Conservation (phyloP, 257 asterid genomes). For the Penstemon davidsonii region DNA sequence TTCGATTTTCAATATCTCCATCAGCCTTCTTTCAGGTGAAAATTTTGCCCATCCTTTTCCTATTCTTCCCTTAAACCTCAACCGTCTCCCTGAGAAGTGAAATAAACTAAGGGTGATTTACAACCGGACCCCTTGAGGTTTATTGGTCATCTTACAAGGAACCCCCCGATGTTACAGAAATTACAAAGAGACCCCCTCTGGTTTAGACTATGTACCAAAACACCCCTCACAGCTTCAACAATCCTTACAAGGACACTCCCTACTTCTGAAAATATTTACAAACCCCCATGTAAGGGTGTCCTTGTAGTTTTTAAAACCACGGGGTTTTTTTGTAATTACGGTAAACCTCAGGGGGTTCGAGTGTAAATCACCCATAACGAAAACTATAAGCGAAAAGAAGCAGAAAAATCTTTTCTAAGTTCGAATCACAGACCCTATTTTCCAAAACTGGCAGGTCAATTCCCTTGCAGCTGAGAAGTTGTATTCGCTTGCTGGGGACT, state of each 20-base stretch:
- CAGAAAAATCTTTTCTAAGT: background rate
- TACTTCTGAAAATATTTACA: no score
- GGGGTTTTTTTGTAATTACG: no score
- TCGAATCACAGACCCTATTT: conserved; percentile 21
- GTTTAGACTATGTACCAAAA: no score
- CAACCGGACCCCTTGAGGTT: no score
- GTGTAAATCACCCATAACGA: background rate
- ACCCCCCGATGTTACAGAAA: no score
- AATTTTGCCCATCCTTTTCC: conserved; percentile 2
- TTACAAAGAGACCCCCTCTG: no score
- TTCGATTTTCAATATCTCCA: conserved; percentile 83
- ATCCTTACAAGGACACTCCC: no score
- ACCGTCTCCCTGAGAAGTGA: background rate
- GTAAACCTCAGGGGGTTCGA: no score
- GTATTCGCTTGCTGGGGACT: conserved; percentile 95
- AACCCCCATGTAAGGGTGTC: no score
- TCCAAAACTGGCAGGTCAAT: conserved; percentile 66
- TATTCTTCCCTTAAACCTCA: conserved; percentile 1
- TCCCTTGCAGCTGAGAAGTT: conserved; percentile 95
- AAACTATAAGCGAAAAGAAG: conserved; percentile 11
- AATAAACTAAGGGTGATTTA: background rate
- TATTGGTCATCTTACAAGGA: no score
- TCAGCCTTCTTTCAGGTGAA: conserved; percentile 97
- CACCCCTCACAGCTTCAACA: no score
- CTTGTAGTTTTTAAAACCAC: no score